Evolutionary conservation across 495 filamentous ascomycete species (phyloP).

Genomic region (Xylaria longipes): DNA sequence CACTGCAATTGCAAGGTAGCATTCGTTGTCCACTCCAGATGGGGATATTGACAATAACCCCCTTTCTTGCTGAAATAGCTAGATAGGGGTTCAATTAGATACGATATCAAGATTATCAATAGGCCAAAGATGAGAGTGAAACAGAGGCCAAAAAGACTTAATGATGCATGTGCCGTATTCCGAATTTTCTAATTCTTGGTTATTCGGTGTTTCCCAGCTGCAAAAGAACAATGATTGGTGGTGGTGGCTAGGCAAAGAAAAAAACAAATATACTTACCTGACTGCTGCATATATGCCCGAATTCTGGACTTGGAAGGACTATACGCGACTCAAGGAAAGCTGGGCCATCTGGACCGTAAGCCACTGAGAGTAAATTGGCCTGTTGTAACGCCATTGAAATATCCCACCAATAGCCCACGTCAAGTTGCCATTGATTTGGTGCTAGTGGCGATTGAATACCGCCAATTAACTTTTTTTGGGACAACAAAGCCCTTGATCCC

Average conservation of each 20-base stretch:
- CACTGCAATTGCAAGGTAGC: neutral
- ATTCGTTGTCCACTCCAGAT: constrained; percentile 24
- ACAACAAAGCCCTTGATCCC: too few species aligned
- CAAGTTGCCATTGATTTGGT: constrained; percentile 30
- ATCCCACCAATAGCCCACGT: constrained; percentile 21
- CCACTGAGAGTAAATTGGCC: too few species aligned
- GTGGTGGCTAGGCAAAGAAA: too few species aligned
- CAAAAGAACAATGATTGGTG: too few species aligned
- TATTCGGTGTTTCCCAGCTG: too few species aligned
- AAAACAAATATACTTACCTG: constrained; percentile 26
- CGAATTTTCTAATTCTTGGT: constrained; percentile 35
- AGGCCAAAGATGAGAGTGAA: constrained; percentile 23
- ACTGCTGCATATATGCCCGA: constrained; percentile 17
- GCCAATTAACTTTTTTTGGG: too few species aligned
- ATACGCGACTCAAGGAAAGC: too few species aligned
- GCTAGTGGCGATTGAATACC: too few species aligned
- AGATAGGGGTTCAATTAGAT: constrained; percentile 9
- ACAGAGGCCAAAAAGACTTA: constrained; percentile 29
- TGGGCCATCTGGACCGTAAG: too few species aligned
- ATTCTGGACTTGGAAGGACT: too few species aligned
- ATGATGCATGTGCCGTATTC: constrained; percentile 22
- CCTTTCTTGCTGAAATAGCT: neutral
- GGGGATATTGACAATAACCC: neutral
- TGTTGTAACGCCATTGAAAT: too few species aligned
- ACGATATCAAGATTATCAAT: constrained; percentile 4